Percentiles rank a stretch among this genome's conserved stretches.
Conservation (phyloP, 164 flowering plant genomes). For the Magnolia changhungtana region DNA sequence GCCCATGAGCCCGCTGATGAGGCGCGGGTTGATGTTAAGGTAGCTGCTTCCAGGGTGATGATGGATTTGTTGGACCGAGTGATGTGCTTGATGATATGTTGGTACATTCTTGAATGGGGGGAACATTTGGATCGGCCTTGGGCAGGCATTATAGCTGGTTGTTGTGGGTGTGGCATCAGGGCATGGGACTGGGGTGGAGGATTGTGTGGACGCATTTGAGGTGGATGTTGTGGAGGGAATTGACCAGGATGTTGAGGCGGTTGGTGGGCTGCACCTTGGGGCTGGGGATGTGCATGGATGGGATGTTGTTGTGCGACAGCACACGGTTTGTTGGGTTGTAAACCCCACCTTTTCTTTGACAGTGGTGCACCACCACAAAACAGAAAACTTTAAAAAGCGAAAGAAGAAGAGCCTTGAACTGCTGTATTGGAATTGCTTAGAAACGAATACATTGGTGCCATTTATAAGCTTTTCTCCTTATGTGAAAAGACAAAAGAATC, state of each 20-base stretch:
- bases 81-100: conserved; percentile 6
- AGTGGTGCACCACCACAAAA: no score
- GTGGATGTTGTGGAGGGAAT: conserved; percentile 40
- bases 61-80: conserved; percentile 21
- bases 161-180: conserved; percentile 42
- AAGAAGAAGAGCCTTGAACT: no score
- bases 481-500: no score
- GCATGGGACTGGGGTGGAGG: conserved; percentile 35
- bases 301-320: conserved; percentile 39
- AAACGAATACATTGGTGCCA: no score
- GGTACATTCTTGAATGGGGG: no score
- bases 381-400: no score
- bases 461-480: no score
- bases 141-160: conserved; percentile 33
- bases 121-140: no score
- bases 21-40: conserved; percentile 39
- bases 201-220: conserved; percentile 42
- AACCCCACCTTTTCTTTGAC: no score
- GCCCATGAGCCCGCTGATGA: conserved; percentile 31
- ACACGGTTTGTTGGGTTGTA: no score
- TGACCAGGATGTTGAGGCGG: conserved; percentile 35
- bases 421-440: no score
- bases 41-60: conserved; percentile 44
- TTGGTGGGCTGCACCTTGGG: conserved; percentile 28
- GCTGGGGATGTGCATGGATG: conserved; percentile 26